Evolutionary conservation across 2,329 filamentous ascomycete species (phyloP).

Genomic region (Parasarocladium wereldwijsianum): DNA sequence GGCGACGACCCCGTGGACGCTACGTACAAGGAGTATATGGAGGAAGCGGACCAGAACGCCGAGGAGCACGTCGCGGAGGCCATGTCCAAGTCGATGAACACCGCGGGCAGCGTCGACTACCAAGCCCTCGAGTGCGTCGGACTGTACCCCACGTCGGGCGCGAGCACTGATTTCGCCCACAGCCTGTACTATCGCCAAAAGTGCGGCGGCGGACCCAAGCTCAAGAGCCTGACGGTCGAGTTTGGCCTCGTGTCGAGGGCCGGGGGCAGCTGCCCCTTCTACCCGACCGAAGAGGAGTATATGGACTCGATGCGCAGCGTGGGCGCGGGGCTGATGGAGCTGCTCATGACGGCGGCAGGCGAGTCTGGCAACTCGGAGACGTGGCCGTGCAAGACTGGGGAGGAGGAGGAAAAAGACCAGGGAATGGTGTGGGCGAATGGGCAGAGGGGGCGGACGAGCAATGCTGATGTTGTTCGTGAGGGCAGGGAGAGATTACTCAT

Average conservation of each 20-base stretch:
- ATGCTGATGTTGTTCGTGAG: too few species aligned
- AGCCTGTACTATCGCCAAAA: slow-evolving; percentile 22
- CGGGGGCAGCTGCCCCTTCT: slow-evolving; percentile 22
- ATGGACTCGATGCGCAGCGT: slow-evolving; percentile 28
- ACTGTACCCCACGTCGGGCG: slow-evolving; percentile 30
- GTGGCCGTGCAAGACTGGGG: too few species aligned
- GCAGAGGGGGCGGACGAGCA: too few species aligned
- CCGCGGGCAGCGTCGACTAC: slow-evolving; percentile 22
- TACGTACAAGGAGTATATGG: slow-evolving; percentile 30
- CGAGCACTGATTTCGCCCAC: slow-evolving; percentile 31
- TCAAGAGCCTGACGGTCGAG: slow-evolving; percentile 30
- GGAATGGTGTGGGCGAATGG: too few species aligned
- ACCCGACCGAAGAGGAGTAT: slow-evolving; percentile 27
- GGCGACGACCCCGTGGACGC: slow-evolving; percentile 17
- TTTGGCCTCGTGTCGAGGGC: slow-evolving; percentile 21
- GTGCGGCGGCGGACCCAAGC: slow-evolving; percentile 17
- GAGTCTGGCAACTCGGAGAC: slow-evolving; percentile 7
- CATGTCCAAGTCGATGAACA: slow-evolving; percentile 24
- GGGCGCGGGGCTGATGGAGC: slow-evolving; percentile 31
- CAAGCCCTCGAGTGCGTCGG: slow-evolving; percentile 21
- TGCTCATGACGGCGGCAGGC: slow-evolving; percentile 18
- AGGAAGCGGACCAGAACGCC: slow-evolving; percentile 18
- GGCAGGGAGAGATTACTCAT: too few species aligned
- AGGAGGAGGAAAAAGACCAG: too few species aligned
- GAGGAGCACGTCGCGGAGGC: slow-evolving; percentile 17